Evolutionary conservation across 2,329 filamentous ascomycete species (phyloP), one percentile per base, ranked within the genome.

Genomic region (Clonostachys sp.): DNA sequence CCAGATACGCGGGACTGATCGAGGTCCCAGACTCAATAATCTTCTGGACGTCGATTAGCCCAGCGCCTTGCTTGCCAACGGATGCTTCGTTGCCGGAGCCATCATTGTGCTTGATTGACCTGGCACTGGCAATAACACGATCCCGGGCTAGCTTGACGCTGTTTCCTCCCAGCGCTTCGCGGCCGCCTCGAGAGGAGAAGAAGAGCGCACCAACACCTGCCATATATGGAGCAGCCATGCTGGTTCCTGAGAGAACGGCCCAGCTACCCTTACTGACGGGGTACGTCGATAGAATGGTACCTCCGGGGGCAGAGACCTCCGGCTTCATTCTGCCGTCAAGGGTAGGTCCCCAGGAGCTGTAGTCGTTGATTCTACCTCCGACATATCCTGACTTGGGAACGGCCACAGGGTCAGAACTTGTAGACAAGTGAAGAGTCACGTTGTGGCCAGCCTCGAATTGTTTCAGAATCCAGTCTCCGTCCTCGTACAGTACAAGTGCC

Each of bases 291-390:
- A 84, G 61, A 43, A 84, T 82, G 45, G 71, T 70, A 43, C 78
- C 78, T 35, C 81, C 80, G 4, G 78, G 75, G 2, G 77, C 68
- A n/a, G 71, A 74, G 40, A 81, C 60, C 53, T 81, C 71, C 1
- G 80, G 79, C 60, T 80, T 81, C 52, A 80, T 67, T 30, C 48
- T 18, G 5, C 49, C 38, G 55, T 84, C 80, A 59, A 72, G 83
- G 4, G 74, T 80, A 3, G 81, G 81, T 8, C 81, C 81, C 81
- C 80, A 85, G 6, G 73, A 76, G 40, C 75, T 79, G 59, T 67
- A 82, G 6, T 61, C 62, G 55, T 74, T 80, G 35, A 77, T 56
- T 14, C 61, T 63, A 5, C 65, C 67, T 13, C 63, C 69, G 3
- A 52, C 50, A 1, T 56, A 40, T 35, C 58, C 24, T 30, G 24